Conservation (phyloP, 1,284 basidiomycete genomes). For the Trichosporon sp. region DNA sequence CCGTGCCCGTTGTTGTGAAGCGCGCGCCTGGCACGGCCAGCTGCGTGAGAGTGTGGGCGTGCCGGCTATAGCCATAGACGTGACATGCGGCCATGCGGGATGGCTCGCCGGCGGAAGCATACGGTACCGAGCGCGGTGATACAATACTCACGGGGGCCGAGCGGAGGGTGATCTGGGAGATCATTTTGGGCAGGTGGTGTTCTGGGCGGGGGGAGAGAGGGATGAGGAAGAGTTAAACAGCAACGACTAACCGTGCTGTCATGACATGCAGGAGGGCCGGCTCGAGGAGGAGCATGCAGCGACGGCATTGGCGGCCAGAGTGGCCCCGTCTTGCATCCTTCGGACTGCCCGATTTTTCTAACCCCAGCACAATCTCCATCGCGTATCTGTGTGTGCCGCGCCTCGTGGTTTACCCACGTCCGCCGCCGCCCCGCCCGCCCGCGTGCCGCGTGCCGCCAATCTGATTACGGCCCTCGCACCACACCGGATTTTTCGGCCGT, state of each 20-base stretch:
- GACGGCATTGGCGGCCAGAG: slow-evolving; percentile 5
- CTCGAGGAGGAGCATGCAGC: neutral
- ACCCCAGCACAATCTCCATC: slow-evolving; percentile 2
- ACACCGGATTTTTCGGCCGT: neutral
- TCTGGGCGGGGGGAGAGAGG: neutral
- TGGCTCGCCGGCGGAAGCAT: neutral
- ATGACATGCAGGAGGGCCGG: neutral
- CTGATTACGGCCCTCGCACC: neutral
- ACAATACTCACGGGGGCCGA: slow-evolving; percentile 1
- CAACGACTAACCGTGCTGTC: slow-evolving; percentile 2
- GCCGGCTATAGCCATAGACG: slow-evolving; percentile 4
- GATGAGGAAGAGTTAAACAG: neutral
- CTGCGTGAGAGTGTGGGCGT: neutral
- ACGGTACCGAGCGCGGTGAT: neutral
- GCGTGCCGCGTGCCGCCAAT: too few species aligned
- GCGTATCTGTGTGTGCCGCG: neutral
- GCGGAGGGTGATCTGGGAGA: slow-evolving; percentile 4
- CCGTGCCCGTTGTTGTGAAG: neutral
- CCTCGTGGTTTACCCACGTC: neutral
- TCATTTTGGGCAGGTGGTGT: neutral
- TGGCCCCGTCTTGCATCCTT: slow-evolving; percentile 2
- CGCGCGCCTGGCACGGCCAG: neutral
- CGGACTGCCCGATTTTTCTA: slow-evolving; percentile 5
- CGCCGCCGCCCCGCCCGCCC: neutral
- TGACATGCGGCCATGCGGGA: neutral